phyloP scores from a whole-genome alignment of 1,139 yeast species.

The Entelexis paramagnoliae region DNA sequence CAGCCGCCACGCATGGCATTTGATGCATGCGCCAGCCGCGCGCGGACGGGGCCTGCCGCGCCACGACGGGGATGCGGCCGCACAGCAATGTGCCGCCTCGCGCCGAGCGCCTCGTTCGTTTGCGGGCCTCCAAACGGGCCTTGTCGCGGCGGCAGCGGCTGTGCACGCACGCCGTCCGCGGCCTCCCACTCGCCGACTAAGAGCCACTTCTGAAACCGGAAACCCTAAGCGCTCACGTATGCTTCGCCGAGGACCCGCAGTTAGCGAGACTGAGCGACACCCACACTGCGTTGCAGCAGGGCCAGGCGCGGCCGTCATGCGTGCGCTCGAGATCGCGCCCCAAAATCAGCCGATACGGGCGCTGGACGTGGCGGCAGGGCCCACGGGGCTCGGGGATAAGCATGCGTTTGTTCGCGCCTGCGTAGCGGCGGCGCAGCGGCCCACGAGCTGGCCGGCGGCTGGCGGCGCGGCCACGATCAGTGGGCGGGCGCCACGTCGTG shows the following conservation, averaged over 20 bases:
- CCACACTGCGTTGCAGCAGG: conserved; percentile 4
- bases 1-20: conserved; percentile 2
- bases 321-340: neutral
- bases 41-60: neutral
- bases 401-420: too few species aligned
- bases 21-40: conserved; percentile 1
- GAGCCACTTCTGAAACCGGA: neutral
- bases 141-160: neutral
- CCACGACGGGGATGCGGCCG: neutral
- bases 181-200: neutral
- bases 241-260: conserved; percentile 2
- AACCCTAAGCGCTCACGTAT: neutral
- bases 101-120: too few species aligned
- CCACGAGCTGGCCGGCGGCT: too few species aligned
- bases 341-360: too few species aligned
- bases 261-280: conserved; percentile 4
- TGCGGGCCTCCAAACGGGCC: too few species aligned
- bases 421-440: neutral
- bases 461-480: neutral
- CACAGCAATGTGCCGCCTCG: too few species aligned
- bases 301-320: conserved; percentile 4
- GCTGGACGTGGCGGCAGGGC: too few species aligned
- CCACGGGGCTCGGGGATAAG: too few species aligned
- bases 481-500: neutral
- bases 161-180: neutral